Evolutionary conservation across 1,284 basidiomycete species (phyloP).

Genomic region (Pascua sp.): DNA sequence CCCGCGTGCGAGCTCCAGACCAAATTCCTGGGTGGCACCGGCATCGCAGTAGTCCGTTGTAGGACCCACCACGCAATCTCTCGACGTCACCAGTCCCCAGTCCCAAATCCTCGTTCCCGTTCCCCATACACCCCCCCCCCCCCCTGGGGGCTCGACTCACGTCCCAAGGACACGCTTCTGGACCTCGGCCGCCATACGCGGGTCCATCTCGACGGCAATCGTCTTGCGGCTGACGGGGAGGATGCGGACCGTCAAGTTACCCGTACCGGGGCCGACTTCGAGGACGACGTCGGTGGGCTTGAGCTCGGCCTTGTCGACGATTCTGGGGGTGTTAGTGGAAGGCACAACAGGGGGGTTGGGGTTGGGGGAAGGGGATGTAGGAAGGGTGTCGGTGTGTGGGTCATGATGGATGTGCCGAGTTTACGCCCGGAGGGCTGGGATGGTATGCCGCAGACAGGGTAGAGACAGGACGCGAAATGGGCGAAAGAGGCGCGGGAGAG

Average conservation of each 20-base stretch:
- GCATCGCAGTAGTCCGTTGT: too few species aligned
- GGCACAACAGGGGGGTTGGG: not conserved
- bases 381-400: not conserved
- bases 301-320: conserved; percentile 84
- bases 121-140: not conserved
- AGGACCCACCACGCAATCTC: too few species aligned
- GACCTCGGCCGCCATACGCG: conserved; percentile 96
- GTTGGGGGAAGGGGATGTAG: not conserved
- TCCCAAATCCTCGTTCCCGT: too few species aligned
- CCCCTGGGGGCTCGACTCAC: conserved; percentile 57
- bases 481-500: too few species aligned
- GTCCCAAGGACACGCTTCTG: conserved; percentile 97
- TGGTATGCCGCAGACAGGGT: not conserved
- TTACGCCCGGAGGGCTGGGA: not conserved
- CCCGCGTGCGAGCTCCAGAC: too few species aligned
- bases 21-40: too few species aligned
- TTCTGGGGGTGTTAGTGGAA: conserved; percentile 56
- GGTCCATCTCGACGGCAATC: conserved; percentile 96
- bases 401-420: not conserved
- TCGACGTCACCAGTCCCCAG: not conserved
- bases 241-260: conserved; percentile 92
- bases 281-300: conserved; percentile 93
- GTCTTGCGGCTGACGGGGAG: conserved; percentile 89
- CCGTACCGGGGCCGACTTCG: conserved; percentile 97
- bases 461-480: too few species aligned